Evolutionary conservation across 371 early-diverging fungal genomes (phyloP).

Genomic region (Conidiobolus coronatus): DNA sequence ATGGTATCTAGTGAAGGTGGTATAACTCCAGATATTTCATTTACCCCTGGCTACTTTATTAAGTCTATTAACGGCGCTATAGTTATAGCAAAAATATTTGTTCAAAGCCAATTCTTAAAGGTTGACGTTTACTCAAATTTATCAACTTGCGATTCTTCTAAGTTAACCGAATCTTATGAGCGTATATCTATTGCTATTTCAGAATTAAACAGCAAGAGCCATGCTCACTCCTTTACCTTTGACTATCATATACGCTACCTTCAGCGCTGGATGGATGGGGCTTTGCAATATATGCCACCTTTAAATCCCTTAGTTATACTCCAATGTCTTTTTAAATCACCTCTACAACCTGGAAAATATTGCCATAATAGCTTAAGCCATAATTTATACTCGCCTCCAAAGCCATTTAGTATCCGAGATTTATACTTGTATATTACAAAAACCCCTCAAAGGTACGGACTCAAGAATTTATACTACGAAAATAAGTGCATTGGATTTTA

Average conservation of each 20-base stretch:
- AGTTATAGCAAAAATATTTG: too few species aligned
- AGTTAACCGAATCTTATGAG: too few species aligned
- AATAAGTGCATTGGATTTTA: constrained; percentile 2
- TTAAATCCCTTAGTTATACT: neutral
- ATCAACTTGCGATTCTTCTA: too few species aligned
- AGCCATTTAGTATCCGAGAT: neutral
- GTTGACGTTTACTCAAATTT: too few species aligned
- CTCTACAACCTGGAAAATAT: neutral
- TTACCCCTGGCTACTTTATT: too few species aligned
- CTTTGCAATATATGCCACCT: neutral
- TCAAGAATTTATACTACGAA: neutral
- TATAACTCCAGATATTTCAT: too few species aligned
- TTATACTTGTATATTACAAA: neutral
- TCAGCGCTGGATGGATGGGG: constrained; percentile 2
- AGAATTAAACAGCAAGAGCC: neutral
- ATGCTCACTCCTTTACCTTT: constrained; percentile 1
- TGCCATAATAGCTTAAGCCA: neutral
- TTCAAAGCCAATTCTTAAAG: too few species aligned
- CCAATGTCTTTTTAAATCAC: neutral
- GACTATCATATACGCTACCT: constrained; percentile 2
- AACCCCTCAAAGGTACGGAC: neutral
- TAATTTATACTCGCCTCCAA: neutral
- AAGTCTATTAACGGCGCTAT: too few species aligned
- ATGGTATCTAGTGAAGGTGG: too few species aligned
- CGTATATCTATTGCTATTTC: too few species aligned